Evolutionary conservation across 768 basidiomycete species (phyloP).

Genomic region (Gautieria morchelliformis): DNA sequence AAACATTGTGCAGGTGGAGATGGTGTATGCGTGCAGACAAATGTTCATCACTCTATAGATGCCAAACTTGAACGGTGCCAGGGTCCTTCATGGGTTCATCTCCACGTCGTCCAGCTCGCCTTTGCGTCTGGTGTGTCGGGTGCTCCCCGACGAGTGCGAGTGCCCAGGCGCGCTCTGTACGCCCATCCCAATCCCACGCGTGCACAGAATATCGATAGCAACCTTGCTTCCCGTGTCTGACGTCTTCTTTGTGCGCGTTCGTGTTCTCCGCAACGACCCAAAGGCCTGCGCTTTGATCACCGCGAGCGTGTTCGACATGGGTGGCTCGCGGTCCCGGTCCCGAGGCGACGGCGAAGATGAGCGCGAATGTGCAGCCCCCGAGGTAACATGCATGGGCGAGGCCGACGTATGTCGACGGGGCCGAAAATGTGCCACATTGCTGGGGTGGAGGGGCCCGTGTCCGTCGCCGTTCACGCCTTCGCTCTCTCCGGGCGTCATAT

Average conservation of each 20-base stretch:
- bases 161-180: slow-evolving; percentile 11
- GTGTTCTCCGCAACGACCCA: slow-evolving; percentile 72
- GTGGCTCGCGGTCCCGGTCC: slow-evolving; percentile 19
- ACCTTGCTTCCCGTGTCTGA: slow-evolving; percentile 61
- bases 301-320: slow-evolving; percentile 71
- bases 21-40: background rate
- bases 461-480: background rate
- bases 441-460: background rate
- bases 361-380: slow-evolving; percentile 29
- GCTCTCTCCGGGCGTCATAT: background rate
- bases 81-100: slow-evolving; percentile 14
- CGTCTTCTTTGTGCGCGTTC: slow-evolving; percentile 61
- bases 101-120: slow-evolving; percentile 42
- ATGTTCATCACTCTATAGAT: background rate
- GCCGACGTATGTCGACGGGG: slow-evolving; percentile 2
- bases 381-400: slow-evolving; percentile 19
- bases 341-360: slow-evolving; percentile 39
- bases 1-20: background rate
- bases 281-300: slow-evolving; percentile 90
- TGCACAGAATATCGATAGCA: slow-evolving; percentile 73
- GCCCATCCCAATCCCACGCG: slow-evolving; percentile 59
- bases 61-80: no score
- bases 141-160: slow-evolving; percentile 1
- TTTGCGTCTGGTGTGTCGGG: slow-evolving; percentile 21
- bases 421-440: background rate